phyloP scores from a whole-genome alignment of 805 yeast genomes.

The Candida odintsovae region DNA sequence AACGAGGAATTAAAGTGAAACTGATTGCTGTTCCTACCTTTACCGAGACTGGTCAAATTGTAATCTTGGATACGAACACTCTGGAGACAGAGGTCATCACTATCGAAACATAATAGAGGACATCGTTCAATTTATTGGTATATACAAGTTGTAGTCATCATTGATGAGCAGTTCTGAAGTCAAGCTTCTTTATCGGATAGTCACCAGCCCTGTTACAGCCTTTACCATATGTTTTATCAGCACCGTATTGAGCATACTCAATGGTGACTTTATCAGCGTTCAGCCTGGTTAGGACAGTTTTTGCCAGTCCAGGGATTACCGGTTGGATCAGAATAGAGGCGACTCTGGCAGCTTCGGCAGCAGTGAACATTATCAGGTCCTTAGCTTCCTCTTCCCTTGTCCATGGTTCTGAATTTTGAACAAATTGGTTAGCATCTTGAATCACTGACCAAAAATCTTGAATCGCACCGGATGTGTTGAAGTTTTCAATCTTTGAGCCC shows the following conservation, averaged over 20 bases:
- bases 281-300: conserved; percentile 53
- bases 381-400: conserved; percentile 30
- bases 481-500: conserved; percentile 36
- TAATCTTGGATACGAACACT: conserved; percentile 52
- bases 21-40: conserved; percentile 71
- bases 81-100: conserved; percentile 48
- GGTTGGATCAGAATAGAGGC: conserved; percentile 64
- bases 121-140: neutral
- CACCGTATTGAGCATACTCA: conserved; percentile 44
- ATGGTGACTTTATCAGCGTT: conserved; percentile 46
- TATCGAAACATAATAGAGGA: conserved; percentile 10
- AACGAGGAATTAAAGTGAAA: conserved; percentile 37
- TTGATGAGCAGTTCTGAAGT: conserved; percentile 7
- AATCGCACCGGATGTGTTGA: conserved; percentile 52
- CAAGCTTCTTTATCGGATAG: conserved; percentile 38
- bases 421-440: conserved; percentile 55
- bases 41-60: conserved; percentile 55
- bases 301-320: conserved; percentile 62
- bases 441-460: conserved; percentile 54
- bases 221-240: conserved; percentile 56
- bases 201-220: conserved; percentile 48
- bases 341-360: conserved; percentile 68
- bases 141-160: neutral
- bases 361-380: conserved; percentile 53
- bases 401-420: conserved; percentile 82